Evolutionary conservation across 495 filamentous ascomycete species (phyloP).

Genomic region (Penicillium coffeae): DNA sequence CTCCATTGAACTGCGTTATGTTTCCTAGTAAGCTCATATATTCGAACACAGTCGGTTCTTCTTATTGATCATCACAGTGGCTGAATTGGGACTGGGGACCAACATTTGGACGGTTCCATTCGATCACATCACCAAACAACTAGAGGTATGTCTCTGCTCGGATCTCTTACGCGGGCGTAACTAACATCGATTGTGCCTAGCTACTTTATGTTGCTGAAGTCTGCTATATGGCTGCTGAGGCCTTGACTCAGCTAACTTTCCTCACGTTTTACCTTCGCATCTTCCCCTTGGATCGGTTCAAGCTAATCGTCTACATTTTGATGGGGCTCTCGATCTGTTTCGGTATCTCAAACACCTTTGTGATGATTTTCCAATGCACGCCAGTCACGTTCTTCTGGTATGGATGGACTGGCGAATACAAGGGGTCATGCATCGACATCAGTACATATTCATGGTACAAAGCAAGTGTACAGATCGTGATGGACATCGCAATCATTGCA

Average conservation of each 20-base stretch:
- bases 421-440: slow-evolving; percentile 22
- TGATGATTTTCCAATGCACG: slow-evolving; percentile 33
- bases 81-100: slow-evolving; percentile 14
- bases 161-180: too few relatives aligned
- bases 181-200: neutral
- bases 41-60: too few relatives aligned
- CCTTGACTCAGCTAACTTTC: slow-evolving; percentile 30
- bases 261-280: slow-evolving; percentile 36
- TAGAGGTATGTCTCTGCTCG: slow-evolving; percentile 20
- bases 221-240: slow-evolving; percentile 26
- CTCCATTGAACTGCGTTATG: slow-evolving; percentile 16
- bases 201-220: slow-evolving; percentile 20
- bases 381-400: slow-evolving; percentile 33
- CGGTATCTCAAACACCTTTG: slow-evolving; percentile 22
- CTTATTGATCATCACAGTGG: slow-evolving; percentile 2
- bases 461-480: slow-evolving; percentile 21
- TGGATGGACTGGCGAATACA: slow-evolving; percentile 25
- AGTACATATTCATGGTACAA: slow-evolving; percentile 18
- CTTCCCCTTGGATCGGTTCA: slow-evolving; percentile 21
- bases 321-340: slow-evolving; percentile 25
- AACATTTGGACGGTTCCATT: slow-evolving; percentile 42
- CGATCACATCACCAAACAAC: slow-evolving; percentile 29
- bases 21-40: slow-evolving; percentile 23
- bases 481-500: slow-evolving; percentile 22
- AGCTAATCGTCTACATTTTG: slow-evolving; percentile 21